Evolutionary conservation across 208 protist species (phyloP), one percentile per base, ranked within the genome.

Genomic region (Trypanosoma rangeli): DNA sequence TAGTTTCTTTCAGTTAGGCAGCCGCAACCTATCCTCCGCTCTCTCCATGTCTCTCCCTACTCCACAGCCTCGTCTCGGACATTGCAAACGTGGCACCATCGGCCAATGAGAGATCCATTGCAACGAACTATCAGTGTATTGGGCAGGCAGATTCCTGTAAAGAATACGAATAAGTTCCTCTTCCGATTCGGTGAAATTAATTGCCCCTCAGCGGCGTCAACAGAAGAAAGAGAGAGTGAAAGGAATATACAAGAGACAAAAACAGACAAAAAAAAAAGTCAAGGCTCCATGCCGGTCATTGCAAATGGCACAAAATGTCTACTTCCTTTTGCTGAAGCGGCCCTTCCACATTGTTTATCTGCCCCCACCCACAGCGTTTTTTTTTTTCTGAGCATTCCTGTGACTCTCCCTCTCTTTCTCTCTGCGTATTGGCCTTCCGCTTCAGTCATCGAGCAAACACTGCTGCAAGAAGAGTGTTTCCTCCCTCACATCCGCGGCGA

Each of bases 381-480:
- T 31, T 56, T 28, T 31, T 56, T 31, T 28, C 26, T 31, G 16
- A 3, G 10, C 26, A 4, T 56, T 56, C 1, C 29, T 64, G 12
- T 20, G 48, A 9, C 8, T 18, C 4, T 57, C 13, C 18, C 5
- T 59, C 0, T 58, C 22, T 49, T 49, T 48, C 48, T 59, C 50
- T 50, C 5, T 68, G 50, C n/a, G 15, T 61, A 8, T 37, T 39
- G 16, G 15, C 16, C 39, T 1, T 50, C 28, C 15, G 20, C 20
- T 7, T 64, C 39, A 70, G 31, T 76, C 68, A 35, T 83, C 73
- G 28, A 80, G 67, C 3, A 95, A 61, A 48, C 83, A 85, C 73
- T 95, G 90, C 76, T 95, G 90, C 46, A 95, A 35, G 16, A 86
- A 73, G 5, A 95, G 48, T 5, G 74, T 85, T 54, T 93, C 90